Conservation (phyloP, 2,329 filamentous ascomycete genomes). For the Apiospora hydei region DNA sequence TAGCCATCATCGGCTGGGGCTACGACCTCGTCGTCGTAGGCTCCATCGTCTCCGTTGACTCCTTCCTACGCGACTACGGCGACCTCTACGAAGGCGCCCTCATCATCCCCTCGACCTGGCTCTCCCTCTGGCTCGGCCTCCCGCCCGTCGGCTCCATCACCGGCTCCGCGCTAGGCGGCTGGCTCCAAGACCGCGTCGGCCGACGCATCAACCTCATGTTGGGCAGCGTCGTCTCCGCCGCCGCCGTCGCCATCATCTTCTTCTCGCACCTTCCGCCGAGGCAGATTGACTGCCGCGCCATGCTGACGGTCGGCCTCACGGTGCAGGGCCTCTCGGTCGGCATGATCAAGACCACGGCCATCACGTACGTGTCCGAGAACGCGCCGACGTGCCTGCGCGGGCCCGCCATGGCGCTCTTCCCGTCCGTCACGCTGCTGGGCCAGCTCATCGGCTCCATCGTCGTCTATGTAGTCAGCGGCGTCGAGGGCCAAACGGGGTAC, state of each 20-base stretch:
- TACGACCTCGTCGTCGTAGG: slow-evolving; percentile 29
- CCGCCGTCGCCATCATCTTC: slow-evolving; percentile 46
- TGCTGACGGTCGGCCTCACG: slow-evolving; percentile 55
- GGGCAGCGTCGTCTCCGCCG: slow-evolving; percentile 46
- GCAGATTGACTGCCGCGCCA: slow-evolving; percentile 31
- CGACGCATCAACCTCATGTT: slow-evolving; percentile 46
- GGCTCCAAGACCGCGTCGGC: slow-evolving; percentile 49
- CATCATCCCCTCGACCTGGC: slow-evolving; percentile 52
- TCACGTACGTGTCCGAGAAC: slow-evolving; percentile 61
- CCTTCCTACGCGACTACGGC: slow-evolving; percentile 43
- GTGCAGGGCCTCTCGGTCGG: slow-evolving; percentile 54
- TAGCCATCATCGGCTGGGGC: slow-evolving; percentile 26
- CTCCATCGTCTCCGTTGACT: slow-evolving; percentile 23
- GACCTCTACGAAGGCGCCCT: slow-evolving; percentile 38
- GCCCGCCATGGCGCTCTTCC: slow-evolving; percentile 56
- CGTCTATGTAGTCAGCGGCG: slow-evolving; percentile 45
- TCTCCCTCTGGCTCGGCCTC: slow-evolving; percentile 52
- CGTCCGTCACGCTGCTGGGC: slow-evolving; percentile 56
- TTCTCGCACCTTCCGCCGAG: slow-evolving; percentile 40
- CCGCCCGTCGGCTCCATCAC: slow-evolving; percentile 47
- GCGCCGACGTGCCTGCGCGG: slow-evolving; percentile 53
- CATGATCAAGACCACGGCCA: slow-evolving; percentile 49
- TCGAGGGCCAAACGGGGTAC: slow-evolving; percentile 43
- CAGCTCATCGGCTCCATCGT: slow-evolving; percentile 54
- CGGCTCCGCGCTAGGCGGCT: slow-evolving; percentile 47